phyloP scores from a whole-genome alignment of 2,329 filamentous ascomycete genomes.

The Xylariaceae sp. region DNA sequence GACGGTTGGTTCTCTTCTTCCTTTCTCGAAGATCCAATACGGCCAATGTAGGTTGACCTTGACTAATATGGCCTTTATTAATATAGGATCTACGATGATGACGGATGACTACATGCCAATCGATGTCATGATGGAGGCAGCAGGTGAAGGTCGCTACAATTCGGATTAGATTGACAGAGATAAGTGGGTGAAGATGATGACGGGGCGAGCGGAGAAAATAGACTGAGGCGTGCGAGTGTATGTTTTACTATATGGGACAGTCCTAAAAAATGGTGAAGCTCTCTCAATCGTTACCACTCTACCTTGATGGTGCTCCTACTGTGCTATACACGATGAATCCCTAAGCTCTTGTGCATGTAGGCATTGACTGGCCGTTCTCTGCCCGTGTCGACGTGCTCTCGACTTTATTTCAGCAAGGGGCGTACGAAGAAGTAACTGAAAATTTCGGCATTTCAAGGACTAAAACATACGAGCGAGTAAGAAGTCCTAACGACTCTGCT shows the following conservation, averaged over 20 bases:
- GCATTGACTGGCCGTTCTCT: too few species aligned
- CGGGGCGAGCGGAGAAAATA: constrained; percentile 21
- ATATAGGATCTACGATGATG: constrained; percentile 37
- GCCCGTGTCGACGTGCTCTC: too few species aligned
- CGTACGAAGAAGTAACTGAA: too few species aligned
- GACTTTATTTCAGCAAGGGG: too few species aligned
- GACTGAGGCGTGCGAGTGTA: neutral
- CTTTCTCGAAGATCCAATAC: neutral
- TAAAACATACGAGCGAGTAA: too few species aligned
- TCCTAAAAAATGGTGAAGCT: constrained; percentile 5
- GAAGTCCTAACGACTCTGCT: too few species aligned
- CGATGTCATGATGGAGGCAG: constrained; percentile 43
- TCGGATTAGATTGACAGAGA: constrained; percentile 21
- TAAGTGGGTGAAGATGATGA: neutral
- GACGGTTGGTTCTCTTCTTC: constrained; percentile 42
- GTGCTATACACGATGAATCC: too few species aligned
- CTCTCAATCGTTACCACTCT: neutral
- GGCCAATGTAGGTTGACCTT: neutral
- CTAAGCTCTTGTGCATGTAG: too few species aligned
- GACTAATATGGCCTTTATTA: constrained; percentile 7
- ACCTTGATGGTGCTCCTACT: neutral
- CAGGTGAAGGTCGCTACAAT: constrained; percentile 35
- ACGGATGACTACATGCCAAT: constrained; percentile 44
- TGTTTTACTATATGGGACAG: constrained; percentile 5
- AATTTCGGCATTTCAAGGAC: too few species aligned